Conservation (phyloP, 768 basidiomycete species). For the Pholiota conissans region DNA sequence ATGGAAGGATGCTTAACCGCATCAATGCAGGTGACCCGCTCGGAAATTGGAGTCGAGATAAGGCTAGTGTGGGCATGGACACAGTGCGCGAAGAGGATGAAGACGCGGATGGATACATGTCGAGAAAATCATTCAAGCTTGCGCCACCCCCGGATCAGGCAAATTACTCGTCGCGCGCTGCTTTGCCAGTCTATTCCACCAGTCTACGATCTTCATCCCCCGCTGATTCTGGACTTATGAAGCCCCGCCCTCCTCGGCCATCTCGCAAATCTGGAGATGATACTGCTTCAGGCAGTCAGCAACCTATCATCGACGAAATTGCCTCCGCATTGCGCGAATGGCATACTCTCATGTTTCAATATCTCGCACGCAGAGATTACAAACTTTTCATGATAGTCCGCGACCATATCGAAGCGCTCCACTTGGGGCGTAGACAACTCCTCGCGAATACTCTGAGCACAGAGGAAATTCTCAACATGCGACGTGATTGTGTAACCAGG, state of each 20-base stretch:
- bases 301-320: conserved; percentile 97
- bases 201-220: conserved; percentile 76
- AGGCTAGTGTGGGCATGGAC: conserved; percentile 50
- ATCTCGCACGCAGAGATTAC: conserved; percentile 88
- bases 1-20: conserved; percentile 31
- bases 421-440: conserved; percentile 88
- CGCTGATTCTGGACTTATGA: conserved; percentile 60
- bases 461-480: conserved; percentile 81
- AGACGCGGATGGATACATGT: conserved; percentile 33
- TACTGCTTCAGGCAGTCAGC: conserved; percentile 75
- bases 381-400: conserved; percentile 83
- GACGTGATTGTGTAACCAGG: conserved; percentile 83
- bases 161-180: conserved; percentile 63
- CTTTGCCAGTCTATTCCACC: conserved; percentile 69
- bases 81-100: conserved; percentile 67
- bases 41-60: conserved; percentile 46
- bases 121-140: conserved; percentile 67
- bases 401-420: conserved; percentile 88
- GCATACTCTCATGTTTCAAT: conserved; percentile 89
- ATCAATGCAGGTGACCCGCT: conserved; percentile 46
- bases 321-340: conserved; percentile 96
- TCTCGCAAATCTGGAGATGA: conserved; percentile 96
- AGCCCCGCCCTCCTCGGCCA: conserved; percentile 85
- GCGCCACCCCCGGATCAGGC: conserved; percentile 76
- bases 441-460: conserved; percentile 83